Percentiles rank a stretch among this genome's conserved stretches.
Evolutionary conservation across 2,329 filamentous ascomycete genomes (phyloP).

Genomic region (Xylariaceae sp.): DNA sequence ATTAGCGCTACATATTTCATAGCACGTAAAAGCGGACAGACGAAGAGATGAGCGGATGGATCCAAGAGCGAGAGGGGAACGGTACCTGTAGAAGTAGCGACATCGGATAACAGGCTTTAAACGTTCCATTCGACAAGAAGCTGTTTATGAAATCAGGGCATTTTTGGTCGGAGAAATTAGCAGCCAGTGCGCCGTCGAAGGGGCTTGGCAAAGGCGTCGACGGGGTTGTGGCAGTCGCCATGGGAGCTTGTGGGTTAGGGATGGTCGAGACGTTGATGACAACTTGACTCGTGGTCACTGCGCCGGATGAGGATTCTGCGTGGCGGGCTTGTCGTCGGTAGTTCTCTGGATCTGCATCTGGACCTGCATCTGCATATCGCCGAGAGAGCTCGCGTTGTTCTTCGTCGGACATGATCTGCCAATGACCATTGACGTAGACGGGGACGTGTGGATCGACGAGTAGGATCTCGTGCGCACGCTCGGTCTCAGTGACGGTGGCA

Average conservation of each 20-base stretch:
- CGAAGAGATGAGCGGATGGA: neutral
- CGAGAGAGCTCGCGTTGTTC: conserved; percentile 30
- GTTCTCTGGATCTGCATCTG: neutral
- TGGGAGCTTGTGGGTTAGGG: conserved; percentile 21
- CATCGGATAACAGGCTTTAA: conserved; percentile 72
- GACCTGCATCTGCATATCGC: conserved; percentile 4
- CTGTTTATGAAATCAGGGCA: conserved; percentile 64
- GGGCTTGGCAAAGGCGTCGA: conserved; percentile 51
- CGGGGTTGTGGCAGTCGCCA: conserved; percentile 27
- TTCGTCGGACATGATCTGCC: conserved; percentile 35
- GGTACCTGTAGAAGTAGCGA: conserved; percentile 74
- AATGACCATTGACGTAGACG: conserved; percentile 32
- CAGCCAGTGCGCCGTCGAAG: conserved; percentile 60
- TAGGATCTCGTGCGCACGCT: conserved; percentile 17
- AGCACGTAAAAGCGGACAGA: neutral
- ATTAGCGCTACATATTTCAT: conserved; percentile 2
- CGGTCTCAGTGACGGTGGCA: conserved; percentile 23
- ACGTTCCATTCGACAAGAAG: conserved; percentile 61
- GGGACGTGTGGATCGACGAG: conserved; percentile 35
- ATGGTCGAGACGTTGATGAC: conserved; percentile 29
- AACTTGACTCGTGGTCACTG: conserved; percentile 29
- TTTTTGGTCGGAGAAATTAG: conserved; percentile 53
- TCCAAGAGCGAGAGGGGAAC: conserved; percentile 21
- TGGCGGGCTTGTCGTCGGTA: conserved; percentile 9
- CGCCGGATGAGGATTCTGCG: conserved; percentile 6